Conservation (phyloP, 257 asterid genomes). For the Penstemon davidsonii region DNA sequence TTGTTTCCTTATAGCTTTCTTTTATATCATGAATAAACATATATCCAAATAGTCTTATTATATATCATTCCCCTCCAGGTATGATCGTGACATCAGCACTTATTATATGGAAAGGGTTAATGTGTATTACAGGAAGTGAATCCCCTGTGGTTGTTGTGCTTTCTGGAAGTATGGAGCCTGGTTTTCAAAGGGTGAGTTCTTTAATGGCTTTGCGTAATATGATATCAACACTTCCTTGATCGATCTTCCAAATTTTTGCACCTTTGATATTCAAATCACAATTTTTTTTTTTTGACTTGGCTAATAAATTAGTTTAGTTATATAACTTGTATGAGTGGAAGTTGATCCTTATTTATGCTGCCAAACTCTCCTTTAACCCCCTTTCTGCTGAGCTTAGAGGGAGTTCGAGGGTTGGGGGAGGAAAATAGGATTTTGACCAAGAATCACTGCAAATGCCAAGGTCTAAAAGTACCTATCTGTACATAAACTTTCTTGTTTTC, state of each 20-base stretch:
- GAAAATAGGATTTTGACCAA: background rate
- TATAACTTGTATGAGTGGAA: background rate
- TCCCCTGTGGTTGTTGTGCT: constrained; percentile 99
- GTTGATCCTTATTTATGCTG: constrained; percentile 9
- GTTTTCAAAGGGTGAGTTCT: constrained; percentile 85
- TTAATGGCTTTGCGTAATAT: constrained; percentile 15
- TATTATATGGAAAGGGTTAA: constrained; percentile 96
- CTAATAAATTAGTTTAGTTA: background rate
- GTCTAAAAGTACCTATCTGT: background rate
- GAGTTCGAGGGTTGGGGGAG: background rate
- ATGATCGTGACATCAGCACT: constrained; percentile 97
- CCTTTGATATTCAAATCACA: background rate
- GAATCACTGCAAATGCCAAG: background rate
- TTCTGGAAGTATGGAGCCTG: constrained; percentile 99
- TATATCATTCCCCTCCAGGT: constrained; percentile 48
- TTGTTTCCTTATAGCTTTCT: constrained; percentile 1
- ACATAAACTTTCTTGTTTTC: background rate
- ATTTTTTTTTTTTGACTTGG: background rate
- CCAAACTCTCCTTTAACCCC: constrained; percentile 11
- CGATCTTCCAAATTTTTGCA: constrained; percentile 12
- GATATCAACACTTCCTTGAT: constrained; percentile 16
- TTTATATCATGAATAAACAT: constrained; percentile 1
- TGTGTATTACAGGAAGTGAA: constrained; percentile 96
- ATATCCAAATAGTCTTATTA: constrained; percentile 12
- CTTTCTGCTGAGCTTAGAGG: background rate